These are phyloP conservation scores for Aspergillus ibericus DNA, from an alignment of 2,329 filamentous ascomycete genomes.

Conservation along the genomic window DNA sequence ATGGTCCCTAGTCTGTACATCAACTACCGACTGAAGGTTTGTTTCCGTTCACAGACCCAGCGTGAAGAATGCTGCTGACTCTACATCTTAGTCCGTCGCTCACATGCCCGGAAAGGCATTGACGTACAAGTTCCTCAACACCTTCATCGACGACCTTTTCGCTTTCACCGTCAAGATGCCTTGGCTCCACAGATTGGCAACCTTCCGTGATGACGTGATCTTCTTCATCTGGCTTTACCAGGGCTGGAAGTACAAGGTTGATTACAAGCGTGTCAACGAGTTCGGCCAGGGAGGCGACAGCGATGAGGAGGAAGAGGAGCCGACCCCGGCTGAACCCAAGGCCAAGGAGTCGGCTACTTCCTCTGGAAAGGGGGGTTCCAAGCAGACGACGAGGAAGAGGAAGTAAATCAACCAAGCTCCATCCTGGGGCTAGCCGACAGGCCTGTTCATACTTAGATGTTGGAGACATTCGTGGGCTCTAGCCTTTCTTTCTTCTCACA, in stretches of 20 bases:
- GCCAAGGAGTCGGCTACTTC: slow-evolving; percentile 21
- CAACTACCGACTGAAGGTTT: slow-evolving; percentile 91
- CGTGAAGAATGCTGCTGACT: slow-evolving; percentile 14
- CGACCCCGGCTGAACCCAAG: slow-evolving; percentile 21
- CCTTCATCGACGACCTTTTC: slow-evolving; percentile 97
- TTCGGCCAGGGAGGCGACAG: slow-evolving; percentile 98
- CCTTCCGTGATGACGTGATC: slow-evolving; percentile 91
- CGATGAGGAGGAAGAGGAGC: slow-evolving; percentile 60
- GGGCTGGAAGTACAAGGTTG: slow-evolving; percentile 85
- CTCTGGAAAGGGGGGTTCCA: slow-evolving; percentile 30
- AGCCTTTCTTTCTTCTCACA: background rate
- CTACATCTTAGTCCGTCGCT: slow-evolving; percentile 63
- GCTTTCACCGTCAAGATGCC: slow-evolving; percentile 99
- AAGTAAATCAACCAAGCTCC: slow-evolving; percentile 26
- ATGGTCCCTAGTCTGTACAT: slow-evolving; percentile 98
- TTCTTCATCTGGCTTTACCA: slow-evolving; percentile 99
- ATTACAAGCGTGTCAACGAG: slow-evolving; percentile 91
- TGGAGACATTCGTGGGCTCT: background rate
- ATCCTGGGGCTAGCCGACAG: background rate
- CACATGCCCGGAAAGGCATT: slow-evolving; percentile 97
- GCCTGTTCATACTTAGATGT: background rate
- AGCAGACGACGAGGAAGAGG: slow-evolving; percentile 34
- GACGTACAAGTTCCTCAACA: slow-evolving; percentile 98
- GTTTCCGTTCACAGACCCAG: slow-evolving; percentile 10
- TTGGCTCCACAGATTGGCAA: slow-evolving; percentile 84